Conservation (phyloP, 768 basidiomycete genomes). For the Naganishia onofrii region DNA sequence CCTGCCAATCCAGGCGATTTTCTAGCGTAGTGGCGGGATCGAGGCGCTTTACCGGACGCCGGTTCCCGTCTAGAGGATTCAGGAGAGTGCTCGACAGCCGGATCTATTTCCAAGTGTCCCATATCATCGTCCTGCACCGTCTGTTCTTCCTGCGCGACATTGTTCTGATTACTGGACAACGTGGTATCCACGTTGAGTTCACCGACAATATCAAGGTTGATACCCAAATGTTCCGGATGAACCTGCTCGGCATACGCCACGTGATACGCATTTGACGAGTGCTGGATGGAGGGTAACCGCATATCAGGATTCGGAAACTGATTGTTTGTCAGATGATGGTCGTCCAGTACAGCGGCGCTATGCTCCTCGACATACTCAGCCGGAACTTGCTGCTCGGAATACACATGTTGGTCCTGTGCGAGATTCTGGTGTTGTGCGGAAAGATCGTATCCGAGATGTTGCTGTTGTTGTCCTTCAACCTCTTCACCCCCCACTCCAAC, state of each 20-base stretch:
- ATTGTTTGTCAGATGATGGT: conserved; percentile 18
- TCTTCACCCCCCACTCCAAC: conserved; percentile 11
- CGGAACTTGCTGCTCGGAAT: conserved; percentile 12
- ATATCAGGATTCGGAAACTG: conserved; percentile 23
- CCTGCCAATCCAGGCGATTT: not conserved
- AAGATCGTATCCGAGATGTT: conserved; percentile 17
- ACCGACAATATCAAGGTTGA: conserved; percentile 15
- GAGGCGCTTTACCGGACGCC: conserved; percentile 11
- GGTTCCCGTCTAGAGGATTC: conserved; percentile 20
- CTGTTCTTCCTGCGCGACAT: not conserved
- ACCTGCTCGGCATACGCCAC: conserved; percentile 4
- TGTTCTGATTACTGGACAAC: conserved; percentile 3
- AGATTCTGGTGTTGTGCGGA: conserved; percentile 8
- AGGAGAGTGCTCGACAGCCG: not conserved
- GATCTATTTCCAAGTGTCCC: conserved; percentile 12
- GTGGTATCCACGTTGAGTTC: conserved; percentile 19
- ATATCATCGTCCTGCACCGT: conserved; percentile 3
- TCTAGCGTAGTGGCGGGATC: conserved; percentile 11
- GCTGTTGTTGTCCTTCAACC: conserved; percentile 12
- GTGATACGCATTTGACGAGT: conserved; percentile 13
- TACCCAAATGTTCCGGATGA: conserved; percentile 14
- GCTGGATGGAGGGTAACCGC: conserved; percentile 14
- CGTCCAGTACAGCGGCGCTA: conserved; percentile 2
- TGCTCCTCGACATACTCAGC: conserved; percentile 20
- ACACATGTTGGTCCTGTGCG: conserved; percentile 20